Evolutionary conservation across 1,139 yeast genomes (phyloP).

Genomic region (Sugiyamaella castrensis): DNA sequence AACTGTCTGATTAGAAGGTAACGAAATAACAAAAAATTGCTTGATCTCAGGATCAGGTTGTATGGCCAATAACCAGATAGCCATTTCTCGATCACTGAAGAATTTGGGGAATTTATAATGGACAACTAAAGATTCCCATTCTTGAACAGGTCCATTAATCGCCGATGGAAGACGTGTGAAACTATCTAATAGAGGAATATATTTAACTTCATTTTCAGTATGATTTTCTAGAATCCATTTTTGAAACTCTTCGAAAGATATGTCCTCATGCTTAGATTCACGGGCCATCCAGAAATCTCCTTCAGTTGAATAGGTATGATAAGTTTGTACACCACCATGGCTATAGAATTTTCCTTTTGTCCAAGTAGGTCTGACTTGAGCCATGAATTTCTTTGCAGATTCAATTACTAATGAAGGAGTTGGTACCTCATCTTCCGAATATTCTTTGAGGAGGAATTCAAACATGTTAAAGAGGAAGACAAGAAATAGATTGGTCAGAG

Average conservation of each 20-base stretch:
- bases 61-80: conserved; percentile 52
- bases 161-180: conserved; percentile 23
- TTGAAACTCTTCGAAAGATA: conserved; percentile 34
- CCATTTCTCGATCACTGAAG: conserved; percentile 51
- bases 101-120: conserved; percentile 53
- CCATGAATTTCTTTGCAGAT: conserved; percentile 27
- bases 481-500: too few species aligned
- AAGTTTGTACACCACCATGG: conserved; percentile 39
- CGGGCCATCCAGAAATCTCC: conserved; percentile 49
- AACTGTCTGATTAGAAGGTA: conserved; percentile 41
- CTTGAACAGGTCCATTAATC: conserved; percentile 19
- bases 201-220: conserved; percentile 40
- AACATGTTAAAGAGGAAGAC: conserved; percentile 3
- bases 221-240: conserved; percentile 36
- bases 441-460: conserved; percentile 27
- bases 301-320: conserved; percentile 34
- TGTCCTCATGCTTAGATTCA: conserved; percentile 40
- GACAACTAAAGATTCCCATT: conserved; percentile 38
- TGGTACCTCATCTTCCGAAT: conserved; percentile 29
- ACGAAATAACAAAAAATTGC: conserved; percentile 51
- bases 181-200: conserved; percentile 20
- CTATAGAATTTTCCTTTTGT: conserved; percentile 24
- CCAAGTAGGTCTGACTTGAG: conserved; percentile 24
- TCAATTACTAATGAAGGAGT: conserved; percentile 23
- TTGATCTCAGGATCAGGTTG: conserved; percentile 35